Evolutionary conservation across 495 filamentous ascomycete species (phyloP).

Genomic region (Penicillium desertorum): DNA sequence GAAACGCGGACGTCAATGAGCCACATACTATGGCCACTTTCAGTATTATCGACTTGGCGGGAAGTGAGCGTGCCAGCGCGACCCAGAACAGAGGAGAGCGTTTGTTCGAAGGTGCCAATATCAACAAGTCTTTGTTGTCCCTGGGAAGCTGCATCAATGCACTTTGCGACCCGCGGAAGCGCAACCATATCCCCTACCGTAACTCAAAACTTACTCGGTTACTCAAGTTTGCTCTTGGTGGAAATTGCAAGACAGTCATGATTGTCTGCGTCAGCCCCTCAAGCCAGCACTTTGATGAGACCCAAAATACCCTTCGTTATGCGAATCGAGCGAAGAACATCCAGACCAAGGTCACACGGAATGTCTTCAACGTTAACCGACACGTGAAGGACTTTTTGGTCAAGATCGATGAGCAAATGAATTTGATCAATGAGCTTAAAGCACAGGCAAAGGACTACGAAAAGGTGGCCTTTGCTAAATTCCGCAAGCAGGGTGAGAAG

Average conservation of each 20-base stretch:
- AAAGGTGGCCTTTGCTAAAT: conserved; percentile 80
- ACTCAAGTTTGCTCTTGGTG: conserved; percentile 94
- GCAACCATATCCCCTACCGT: conserved; percentile 93
- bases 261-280: conserved; percentile 98
- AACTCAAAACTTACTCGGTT: conserved; percentile 97
- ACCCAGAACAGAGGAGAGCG: conserved; percentile 96
- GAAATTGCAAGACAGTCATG: conserved; percentile 99
- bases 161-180: conserved; percentile 89
- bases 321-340: conserved; percentile 99
- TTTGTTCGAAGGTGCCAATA: conserved; percentile 92
- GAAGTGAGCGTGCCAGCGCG: conserved; percentile 92
- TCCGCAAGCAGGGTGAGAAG: conserved; percentile 83
- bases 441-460: conserved; percentile 91
- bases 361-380: conserved; percentile 98
- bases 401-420: conserved; percentile 96
- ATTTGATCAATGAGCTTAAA: conserved; percentile 89
- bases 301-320: conserved; percentile 96
- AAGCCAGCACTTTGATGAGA: conserved; percentile 97
- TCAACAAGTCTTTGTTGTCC: conserved; percentile 96
- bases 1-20: conserved; percentile 90
- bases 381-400: conserved; percentile 98
- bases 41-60: conserved; percentile 96
- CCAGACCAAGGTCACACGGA: conserved; percentile 97
- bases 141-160: conserved; percentile 98
- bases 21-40: conserved; percentile 97